Evolutionary conservation across 768 basidiomycete genomes (phyloP).

Genomic region (Suillus fuscotomentosus): DNA sequence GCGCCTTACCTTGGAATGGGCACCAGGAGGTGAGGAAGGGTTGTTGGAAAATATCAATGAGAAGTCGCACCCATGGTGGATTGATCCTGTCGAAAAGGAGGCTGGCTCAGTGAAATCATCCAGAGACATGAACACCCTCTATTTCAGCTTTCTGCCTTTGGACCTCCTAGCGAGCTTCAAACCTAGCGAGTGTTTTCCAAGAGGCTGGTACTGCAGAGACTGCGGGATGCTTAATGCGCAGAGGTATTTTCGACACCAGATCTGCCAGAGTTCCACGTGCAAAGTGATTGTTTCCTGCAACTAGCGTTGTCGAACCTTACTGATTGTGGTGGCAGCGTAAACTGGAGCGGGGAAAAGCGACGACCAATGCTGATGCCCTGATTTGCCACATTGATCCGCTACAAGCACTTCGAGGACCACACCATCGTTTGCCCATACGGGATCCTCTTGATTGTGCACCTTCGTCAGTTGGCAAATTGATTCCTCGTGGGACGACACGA

Average conservation of each 20-base stretch:
- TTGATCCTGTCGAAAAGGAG: slow-evolving; percentile 14
- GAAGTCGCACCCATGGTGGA: slow-evolving; percentile 20
- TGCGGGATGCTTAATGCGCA: slow-evolving; percentile 53
- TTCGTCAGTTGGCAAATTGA: slow-evolving; percentile 13
- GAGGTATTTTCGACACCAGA: slow-evolving; percentile 42
- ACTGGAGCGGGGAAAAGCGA: slow-evolving; percentile 10
- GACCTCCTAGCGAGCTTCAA: slow-evolving; percentile 29
- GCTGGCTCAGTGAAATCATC: slow-evolving; percentile 19
- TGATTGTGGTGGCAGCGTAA: slow-evolving; percentile 10
- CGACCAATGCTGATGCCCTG: not conserved
- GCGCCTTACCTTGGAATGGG: slow-evolving; percentile 48
- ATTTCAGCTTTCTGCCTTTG: slow-evolving; percentile 28
- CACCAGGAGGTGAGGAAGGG: slow-evolving; percentile 46
- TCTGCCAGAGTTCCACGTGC: slow-evolving; percentile 42
- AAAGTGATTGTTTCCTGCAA: slow-evolving; percentile 27
- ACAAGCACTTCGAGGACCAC: slow-evolving; percentile 20
- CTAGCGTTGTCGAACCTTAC: not conserved
- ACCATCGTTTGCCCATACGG: slow-evolving; percentile 13
- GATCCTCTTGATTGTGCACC: slow-evolving; percentile 20
- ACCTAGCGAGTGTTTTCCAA: slow-evolving; percentile 34
- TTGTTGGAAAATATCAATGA: slow-evolving; percentile 16
- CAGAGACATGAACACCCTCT: slow-evolving; percentile 24
- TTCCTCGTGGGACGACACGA: slow-evolving; percentile 28
- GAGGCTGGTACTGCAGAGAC: slow-evolving; percentile 47
- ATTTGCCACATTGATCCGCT: slow-evolving; percentile 21